Conservation (phyloP, 768 basidiomycete species). For the Russula virescens region DNA sequence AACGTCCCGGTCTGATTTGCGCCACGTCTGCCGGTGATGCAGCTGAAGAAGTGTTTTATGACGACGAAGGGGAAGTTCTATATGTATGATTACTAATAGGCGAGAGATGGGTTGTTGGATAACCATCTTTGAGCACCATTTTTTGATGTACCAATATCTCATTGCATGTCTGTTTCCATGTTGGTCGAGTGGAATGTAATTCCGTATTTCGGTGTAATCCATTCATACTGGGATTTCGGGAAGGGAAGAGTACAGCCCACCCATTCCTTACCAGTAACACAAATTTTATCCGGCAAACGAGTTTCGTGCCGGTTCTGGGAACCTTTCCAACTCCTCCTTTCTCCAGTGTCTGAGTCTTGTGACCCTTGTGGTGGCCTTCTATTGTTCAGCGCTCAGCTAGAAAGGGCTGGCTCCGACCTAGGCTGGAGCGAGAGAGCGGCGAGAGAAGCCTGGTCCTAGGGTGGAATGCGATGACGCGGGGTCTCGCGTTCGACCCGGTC, state of each 20-base stretch:
- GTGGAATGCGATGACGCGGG: not conserved
- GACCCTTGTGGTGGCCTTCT: not conserved
- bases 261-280: too few species aligned
- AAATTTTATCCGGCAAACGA: too few species aligned
- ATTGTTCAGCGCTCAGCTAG: not conserved
- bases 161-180: not conserved
- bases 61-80: not conserved
- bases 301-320: too few species aligned
- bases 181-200: not conserved
- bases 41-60: not conserved
- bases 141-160: not conserved
- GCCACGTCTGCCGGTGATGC: not conserved
- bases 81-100: constrained; percentile 11
- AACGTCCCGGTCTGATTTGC: not conserved
- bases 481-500: constrained; percentile 22
- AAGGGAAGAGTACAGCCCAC: too few species aligned
- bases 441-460: too few species aligned
- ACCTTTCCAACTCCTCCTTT: too few species aligned
- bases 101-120: not conserved
- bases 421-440: not conserved
- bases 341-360: constrained; percentile 7
- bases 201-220: constrained; percentile 4
- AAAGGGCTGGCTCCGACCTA: not conserved
- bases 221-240: not conserved
- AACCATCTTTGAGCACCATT: not conserved